phyloP scores from a whole-genome alignment of 2,329 filamentous ascomycete species.

The Colletotrichum sp. region DNA sequence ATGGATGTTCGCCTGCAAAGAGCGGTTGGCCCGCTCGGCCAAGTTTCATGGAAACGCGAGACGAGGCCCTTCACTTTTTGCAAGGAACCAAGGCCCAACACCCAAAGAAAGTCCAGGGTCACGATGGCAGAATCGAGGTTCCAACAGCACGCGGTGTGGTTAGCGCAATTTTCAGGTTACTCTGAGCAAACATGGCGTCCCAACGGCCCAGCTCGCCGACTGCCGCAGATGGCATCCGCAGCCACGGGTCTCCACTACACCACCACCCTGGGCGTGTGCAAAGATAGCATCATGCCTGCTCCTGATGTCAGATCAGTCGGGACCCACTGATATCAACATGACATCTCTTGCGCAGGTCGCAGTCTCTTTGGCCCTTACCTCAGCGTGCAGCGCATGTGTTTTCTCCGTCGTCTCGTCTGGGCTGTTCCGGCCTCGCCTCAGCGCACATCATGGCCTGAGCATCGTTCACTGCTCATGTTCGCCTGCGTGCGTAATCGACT shows the following conservation, averaged over 20 bases:
- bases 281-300: slow-evolving; percentile 15
- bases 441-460: slow-evolving; percentile 15
- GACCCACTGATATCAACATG: slow-evolving; percentile 20
- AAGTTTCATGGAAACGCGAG: background rate
- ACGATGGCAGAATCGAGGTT: background rate
- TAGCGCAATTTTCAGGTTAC: background rate
- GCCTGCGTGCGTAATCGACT: slow-evolving; percentile 2
- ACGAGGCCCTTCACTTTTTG: background rate
- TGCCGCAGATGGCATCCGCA: slow-evolving; percentile 18
- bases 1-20: background rate
- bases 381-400: background rate
- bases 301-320: slow-evolving; percentile 16
- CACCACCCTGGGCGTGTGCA: slow-evolving; percentile 3
- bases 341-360: slow-evolving; percentile 3
- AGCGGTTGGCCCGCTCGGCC: slow-evolving; percentile 4
- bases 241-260: background rate
- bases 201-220: slow-evolving; percentile 12
- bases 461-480: background rate
- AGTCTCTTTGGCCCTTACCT: background rate
- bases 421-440: background rate
- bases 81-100: slow-evolving; percentile 1
- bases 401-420: background rate
- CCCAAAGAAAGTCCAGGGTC: background rate
- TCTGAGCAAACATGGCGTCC: background rate
- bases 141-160: background rate